Evolutionary conservation across 768 basidiomycete genomes (phyloP).

Genomic region (Lactarius vividus): DNA sequence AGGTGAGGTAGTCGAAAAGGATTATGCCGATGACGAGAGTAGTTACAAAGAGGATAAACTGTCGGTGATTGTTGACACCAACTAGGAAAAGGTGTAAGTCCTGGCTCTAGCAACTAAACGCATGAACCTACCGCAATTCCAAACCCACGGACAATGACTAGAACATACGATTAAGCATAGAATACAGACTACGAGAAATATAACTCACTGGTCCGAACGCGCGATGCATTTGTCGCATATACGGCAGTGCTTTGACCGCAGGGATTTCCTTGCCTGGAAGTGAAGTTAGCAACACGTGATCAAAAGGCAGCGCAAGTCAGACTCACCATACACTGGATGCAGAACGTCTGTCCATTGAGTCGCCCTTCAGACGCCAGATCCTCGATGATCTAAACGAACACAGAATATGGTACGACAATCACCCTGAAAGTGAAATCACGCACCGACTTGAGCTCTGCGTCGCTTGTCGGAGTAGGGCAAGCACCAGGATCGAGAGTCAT

Average conservation of each 20-base stretch:
- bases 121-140: slow-evolving; percentile 82
- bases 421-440: slow-evolving; percentile 32
- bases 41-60: slow-evolving; percentile 90
- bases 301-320: too few relatives aligned
- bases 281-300: neutral
- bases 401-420: too few relatives aligned
- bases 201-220: slow-evolving; percentile 85
- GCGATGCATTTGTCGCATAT: slow-evolving; percentile 88
- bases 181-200: neutral
- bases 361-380: slow-evolving; percentile 84
- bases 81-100: slow-evolving; percentile 45
- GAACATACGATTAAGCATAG: slow-evolving; percentile 14
- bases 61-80: slow-evolving; percentile 90
- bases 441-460: slow-evolving; percentile 85
- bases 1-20: slow-evolving; percentile 81
- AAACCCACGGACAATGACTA: slow-evolving; percentile 98
- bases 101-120: neutral
- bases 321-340: slow-evolving; percentile 89
- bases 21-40: slow-evolving; percentile 80
- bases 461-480: slow-evolving; percentile 76
- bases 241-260: slow-evolving; percentile 94
- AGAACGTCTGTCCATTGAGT: slow-evolving; percentile 95
- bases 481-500: slow-evolving; percentile 87
- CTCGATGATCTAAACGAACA: slow-evolving; percentile 68
- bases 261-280: slow-evolving; percentile 73